Evolutionary conservation across 1,284 basidiomycete genomes (phyloP), one percentile per base, ranked within the genome.

Genomic region (Pyrrhoderma noxium): DNA sequence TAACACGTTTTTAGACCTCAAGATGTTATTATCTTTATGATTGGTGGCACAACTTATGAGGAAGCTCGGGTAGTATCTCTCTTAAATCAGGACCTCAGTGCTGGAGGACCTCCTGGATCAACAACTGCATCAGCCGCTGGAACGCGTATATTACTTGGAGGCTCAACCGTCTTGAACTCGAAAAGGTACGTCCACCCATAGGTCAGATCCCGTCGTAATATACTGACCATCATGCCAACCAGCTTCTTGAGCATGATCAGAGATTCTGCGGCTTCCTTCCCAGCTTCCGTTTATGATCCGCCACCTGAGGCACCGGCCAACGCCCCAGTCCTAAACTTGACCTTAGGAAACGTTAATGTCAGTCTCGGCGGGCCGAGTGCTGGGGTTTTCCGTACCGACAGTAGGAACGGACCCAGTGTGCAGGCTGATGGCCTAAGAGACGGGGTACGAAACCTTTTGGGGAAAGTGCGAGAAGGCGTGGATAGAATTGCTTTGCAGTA

Each of bases 21-120:
- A 62, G 94, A 97, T 64, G 79, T 97, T 44, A 95, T 97, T 55
- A 75, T 97, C 51, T 97, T 97, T 68, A 87, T 97, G 71, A 82
- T 96, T 54, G 94, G 93, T 34, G 93, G 93, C 0, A 83, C 90
- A 31, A 97, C 93, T 0, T 97, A 95, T 62, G 93, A 92, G 65
- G 93, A 98, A 69, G 89, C 90, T 0, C 76, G 89, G 55, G 77
- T 84, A 0, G 77, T 96, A 13, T 79, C 91, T 3, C 69, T 93
- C 37, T 74, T 95, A 57, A 97, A 97, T 64, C 87, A 93, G 62
- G 88, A 90, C 56, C 67, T 79, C 11, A 67, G 70, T 0, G 58
- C 64, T 35, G 68, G 70, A 2, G 61, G 59, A 42, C 57, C 68
- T 1, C 64, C 68, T 31, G 76, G 78, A n/a, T 74, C 77, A 52